Conservation (phyloP, 2,329 filamentous ascomycete genomes). For the Exophiala dermatitidis region DNA sequence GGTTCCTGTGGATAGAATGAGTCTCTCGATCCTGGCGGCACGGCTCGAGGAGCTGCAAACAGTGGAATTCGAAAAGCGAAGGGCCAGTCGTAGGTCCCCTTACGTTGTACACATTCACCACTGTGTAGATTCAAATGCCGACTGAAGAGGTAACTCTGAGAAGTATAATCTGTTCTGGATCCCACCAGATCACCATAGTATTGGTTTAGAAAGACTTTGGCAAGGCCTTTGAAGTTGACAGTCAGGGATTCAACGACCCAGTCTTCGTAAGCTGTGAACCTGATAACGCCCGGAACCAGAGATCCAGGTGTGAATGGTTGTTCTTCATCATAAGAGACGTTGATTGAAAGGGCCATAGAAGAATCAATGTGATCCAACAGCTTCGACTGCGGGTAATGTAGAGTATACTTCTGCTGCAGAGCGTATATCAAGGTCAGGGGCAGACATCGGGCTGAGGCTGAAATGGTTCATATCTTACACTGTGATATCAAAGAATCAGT, state of each 20-base stretch:
- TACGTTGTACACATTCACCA: slow-evolving; percentile 1
- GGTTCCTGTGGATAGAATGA: slow-evolving; percentile 3
- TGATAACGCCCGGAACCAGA: slow-evolving; percentile 11
- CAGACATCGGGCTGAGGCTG: no score
- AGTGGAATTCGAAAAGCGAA: slow-evolving; percentile 15
- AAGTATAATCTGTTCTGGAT: slow-evolving; percentile 2
- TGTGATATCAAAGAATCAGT: no score
- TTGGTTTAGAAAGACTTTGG: slow-evolving; percentile 11
- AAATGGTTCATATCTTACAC: no score
- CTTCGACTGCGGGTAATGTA: no score
- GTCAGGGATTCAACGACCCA: slow-evolving; percentile 2
- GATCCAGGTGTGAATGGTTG: slow-evolving; percentile 9
- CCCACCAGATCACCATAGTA: slow-evolving; percentile 9
- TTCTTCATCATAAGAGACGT: slow-evolving; percentile 1
- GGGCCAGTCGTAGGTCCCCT: slow-evolving; percentile 13
- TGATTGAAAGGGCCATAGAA: slow-evolving; percentile 10
- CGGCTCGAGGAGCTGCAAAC: slow-evolving; percentile 7
- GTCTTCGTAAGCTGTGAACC: slow-evolving; percentile 5
- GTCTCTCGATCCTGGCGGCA: slow-evolving; percentile 4
- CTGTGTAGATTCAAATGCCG: slow-evolving; percentile 6
- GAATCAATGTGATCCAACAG: no score
- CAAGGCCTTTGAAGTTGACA: slow-evolving; percentile 7
- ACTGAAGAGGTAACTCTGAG: slow-evolving; percentile 6
- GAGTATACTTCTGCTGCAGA: no score
- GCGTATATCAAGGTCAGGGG: no score